A percentile compares a stretch with the other conserved stretches of the same genome.
These are phyloP conservation scores for Micromonas pusilla DNA, from an alignment of 139 green algal genomes.

Conservation along the genomic window DNA sequence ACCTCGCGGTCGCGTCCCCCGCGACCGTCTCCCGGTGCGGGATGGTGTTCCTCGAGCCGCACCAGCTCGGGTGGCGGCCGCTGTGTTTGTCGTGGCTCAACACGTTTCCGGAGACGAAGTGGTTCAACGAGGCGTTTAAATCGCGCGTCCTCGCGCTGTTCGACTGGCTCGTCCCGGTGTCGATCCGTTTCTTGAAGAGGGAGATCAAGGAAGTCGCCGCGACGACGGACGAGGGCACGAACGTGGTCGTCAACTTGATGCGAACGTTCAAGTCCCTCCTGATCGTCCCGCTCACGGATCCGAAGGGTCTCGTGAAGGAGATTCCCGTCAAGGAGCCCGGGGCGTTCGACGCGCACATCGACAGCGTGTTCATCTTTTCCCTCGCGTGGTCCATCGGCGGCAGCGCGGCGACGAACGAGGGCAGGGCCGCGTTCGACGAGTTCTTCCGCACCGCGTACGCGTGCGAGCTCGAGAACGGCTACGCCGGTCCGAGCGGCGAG, in stretches of 20 bases:
- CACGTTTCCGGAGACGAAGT: conserved; percentile 26
- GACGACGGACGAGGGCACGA: conserved; percentile 46
- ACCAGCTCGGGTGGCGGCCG: conserved; percentile 34
- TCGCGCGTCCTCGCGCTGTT: conserved; percentile 28
- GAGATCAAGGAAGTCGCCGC: conserved; percentile 46
- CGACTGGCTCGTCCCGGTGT: conserved; percentile 37
- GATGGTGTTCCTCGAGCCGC: conserved; percentile 41
- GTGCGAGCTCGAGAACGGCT: conserved; percentile 34
- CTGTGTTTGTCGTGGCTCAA: conserved; percentile 24
- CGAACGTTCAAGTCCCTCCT: conserved; percentile 41
- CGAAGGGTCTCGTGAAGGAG: conserved; percentile 28
- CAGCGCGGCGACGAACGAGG: conserved; percentile 34
- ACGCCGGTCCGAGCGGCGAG: conserved; percentile 15
- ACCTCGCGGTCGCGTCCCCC: conserved; percentile 42
- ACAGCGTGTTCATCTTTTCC: conserved; percentile 50
- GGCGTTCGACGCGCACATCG: conserved; percentile 26
- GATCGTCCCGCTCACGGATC: conserved; percentile 33
- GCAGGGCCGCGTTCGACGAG: conserved; percentile 36
- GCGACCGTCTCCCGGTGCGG: conserved; percentile 38
- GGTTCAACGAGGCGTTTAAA: not conserved
- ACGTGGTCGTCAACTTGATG: conserved; percentile 54
- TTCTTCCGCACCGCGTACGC: conserved; percentile 38
- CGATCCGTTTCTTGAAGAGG: conserved; percentile 30
- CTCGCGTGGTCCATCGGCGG: conserved; percentile 47
- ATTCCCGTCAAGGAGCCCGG: not conserved